Base-by-base conservation (phyloP, 2,329 filamentous ascomycete genomes). In the Cadophora luteo-olivacea region DNA sequence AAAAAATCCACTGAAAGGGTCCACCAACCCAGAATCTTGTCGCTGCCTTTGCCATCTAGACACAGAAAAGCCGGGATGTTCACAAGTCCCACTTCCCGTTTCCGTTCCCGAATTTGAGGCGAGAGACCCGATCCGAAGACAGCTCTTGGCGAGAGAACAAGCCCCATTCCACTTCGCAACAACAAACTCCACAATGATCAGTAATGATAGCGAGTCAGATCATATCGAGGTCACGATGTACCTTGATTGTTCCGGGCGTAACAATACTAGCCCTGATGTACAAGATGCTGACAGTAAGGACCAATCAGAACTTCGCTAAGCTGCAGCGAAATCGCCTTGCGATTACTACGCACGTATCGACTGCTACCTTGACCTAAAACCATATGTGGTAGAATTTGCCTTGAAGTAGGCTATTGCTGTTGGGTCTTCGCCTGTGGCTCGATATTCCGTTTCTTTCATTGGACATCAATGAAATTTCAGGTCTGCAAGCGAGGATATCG, bases 391-490 rank as follows among this genome's bases (percentile, higher is more conserved):
- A 54, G 11, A 25, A 1, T 16, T 16, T 54, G 4, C 51, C 14
- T 54, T 32, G 51, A 4, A 54, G 24, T 54, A 55, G 52, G 52
- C 52, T 33, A 55, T 55, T 55, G 16, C 52, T 55, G 25, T 24
- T 6, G 24, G 24, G 5, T 29, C 7, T 16, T 16, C 1, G 24
- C 24, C 51, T 6, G 4, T 29, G 12, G 29, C 11, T 12, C 29
- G 51, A 54, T 54, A 29, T 29, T 52, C 14, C 16, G 14, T 11
- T 14, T 16, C 12, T 16, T 9, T 29, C 51, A 29, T 29, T 54
- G 24, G 51, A 6, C 29, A 12, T 54, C 41, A 14, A 2, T 14
- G 41, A 45, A 45, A 16, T 2, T 45, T 14, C 8, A 19, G 41
- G 6, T 19, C 41, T 16, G 41, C 12, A 45, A 19, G 41, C 14